Percentiles rank a stretch among this genome's conserved stretches.
Conservation (phyloP, 2,329 filamentous ascomycete species). For the Nigrospora oryzae region DNA sequence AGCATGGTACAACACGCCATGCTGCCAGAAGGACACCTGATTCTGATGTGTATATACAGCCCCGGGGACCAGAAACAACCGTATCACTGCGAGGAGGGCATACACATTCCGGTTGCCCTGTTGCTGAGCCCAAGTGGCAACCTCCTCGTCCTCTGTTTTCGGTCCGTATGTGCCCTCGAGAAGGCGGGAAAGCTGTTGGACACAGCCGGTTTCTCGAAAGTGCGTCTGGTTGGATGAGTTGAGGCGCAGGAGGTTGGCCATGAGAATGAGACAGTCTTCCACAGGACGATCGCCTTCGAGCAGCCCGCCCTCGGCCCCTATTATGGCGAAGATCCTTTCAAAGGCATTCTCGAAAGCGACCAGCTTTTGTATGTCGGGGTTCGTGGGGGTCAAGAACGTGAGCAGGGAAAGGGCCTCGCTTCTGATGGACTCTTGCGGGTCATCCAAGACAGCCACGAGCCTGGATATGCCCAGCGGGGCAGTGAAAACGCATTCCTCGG, state of each 20-base stretch:
- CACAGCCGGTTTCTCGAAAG: slow-evolving; percentile 83
- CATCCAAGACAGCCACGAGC: slow-evolving; percentile 76
- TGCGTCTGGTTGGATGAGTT: slow-evolving; percentile 90
- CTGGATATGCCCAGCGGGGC: slow-evolving; percentile 83
- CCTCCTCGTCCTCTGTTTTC: slow-evolving; percentile 45
- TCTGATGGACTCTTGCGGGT: slow-evolving; percentile 76
- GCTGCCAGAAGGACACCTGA: slow-evolving; percentile 77
- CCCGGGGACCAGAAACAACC: slow-evolving; percentile 77
- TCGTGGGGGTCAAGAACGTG: slow-evolving; percentile 79
- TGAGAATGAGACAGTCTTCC: slow-evolving; percentile 84
- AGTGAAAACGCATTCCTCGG: slow-evolving; percentile 87
- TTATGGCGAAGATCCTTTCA: slow-evolving; percentile 74
- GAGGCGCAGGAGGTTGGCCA: slow-evolving; percentile 79
- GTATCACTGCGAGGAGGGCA: slow-evolving; percentile 77
- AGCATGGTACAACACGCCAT: slow-evolving; percentile 70
- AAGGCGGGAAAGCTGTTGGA: slow-evolving; percentile 62
- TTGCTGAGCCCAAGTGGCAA: slow-evolving; percentile 66
- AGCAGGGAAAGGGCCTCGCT: slow-evolving; percentile 84
- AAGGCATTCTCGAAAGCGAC: slow-evolving; percentile 95
- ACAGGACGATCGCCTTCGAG: slow-evolving; percentile 77
- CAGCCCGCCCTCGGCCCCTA: slow-evolving; percentile 73
- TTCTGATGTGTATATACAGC: slow-evolving; percentile 74
- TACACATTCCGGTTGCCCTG: slow-evolving; percentile 87
- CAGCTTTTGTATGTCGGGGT: slow-evolving; percentile 84
- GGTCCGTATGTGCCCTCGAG: slow-evolving; percentile 51